Evolutionary conservation across 805 yeast species (phyloP).

Genomic region (Metschnikowia kofuensis): DNA sequence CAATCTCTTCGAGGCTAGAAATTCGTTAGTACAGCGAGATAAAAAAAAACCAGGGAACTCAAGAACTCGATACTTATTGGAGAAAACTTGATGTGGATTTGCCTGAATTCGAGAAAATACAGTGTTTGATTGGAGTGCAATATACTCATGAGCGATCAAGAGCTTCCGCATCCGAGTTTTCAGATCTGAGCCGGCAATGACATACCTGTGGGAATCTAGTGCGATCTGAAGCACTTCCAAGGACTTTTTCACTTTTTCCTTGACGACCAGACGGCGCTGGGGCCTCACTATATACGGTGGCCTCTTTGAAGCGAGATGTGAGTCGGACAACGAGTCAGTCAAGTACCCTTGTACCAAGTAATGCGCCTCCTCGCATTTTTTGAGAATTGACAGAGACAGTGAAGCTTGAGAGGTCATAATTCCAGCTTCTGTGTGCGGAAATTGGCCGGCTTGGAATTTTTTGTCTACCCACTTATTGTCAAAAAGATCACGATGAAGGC

Average conservation of each 20-base stretch:
- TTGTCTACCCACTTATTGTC: too few species aligned
- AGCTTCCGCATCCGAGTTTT: too few species aligned
- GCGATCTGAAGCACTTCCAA: constrained; percentile 28
- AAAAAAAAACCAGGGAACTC: too few species aligned
- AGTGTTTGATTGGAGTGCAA: too few species aligned
- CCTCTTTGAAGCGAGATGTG: constrained; percentile 18
- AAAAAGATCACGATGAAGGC: too few species aligned
- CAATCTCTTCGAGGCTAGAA: constrained; percentile 46
- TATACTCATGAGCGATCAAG: too few species aligned
- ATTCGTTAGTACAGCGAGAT: neutral
- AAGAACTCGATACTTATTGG: too few species aligned
- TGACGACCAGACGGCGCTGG: constrained; percentile 23
- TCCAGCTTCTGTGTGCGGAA: too few species aligned
- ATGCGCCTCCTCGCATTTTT: constrained; percentile 32
- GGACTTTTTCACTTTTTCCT: constrained; percentile 26
- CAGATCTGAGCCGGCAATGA: constrained; percentile 4
- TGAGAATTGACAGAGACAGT: constrained; percentile 6
- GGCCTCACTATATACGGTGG: constrained; percentile 22
- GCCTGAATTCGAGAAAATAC: too few species aligned
- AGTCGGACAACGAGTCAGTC: constrained; percentile 28
- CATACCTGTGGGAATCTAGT: constrained; percentile 33
- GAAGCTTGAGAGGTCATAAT: neutral
- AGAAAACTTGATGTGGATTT: too few species aligned
- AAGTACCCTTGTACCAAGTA: constrained; percentile 30
- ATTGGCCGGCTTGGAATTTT: too few species aligned